Evolutionary conservation across 352 stramenopile genomes (phyloP), one percentile per base, ranked within the genome.

Genomic region (Pythium apleroticum): DNA sequence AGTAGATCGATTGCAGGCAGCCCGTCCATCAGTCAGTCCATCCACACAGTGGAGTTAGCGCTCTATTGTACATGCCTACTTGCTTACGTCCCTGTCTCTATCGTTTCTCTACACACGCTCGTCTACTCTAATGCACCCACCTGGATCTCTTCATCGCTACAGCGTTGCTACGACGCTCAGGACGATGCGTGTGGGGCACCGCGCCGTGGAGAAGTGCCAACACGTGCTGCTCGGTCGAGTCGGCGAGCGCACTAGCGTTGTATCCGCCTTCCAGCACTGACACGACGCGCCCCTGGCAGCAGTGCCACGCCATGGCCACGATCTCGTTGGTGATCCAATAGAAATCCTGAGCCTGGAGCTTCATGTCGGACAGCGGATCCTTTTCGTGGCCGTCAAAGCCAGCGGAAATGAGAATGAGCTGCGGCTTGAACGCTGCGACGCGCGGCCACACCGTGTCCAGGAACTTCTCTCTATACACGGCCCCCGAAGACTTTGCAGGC

Each of bases 301-400:
- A 57, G 22, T 72, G 63, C 31, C 76, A 61, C 17, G 91, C 58
- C 30, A 69, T 66, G 30, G 59, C 35, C 20, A 76, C 84, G 74
- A 94, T 84, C n/a, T 67, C 59, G 28, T 69, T 68, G 11, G 65
- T 69, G 46, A 64, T 66, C 53, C 63, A 65, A n/a, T 76, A 76
- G 52, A 79, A 88, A 25, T 80, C 77, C 11, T 52, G 22, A 11
- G 82, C 75, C 14, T 85, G 81, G 3, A 97, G 69, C 31, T 74
- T 37, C 65, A 88, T 90, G 48, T 90, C 80, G 28, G 88, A 87
- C 24, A 98, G 68, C 12, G 90, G 90, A 71, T 98, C 93, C 66
- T 95, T 96, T 52, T 85, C 72, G 52, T 98, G 94, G 7, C 90
- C 95, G 78, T 98, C 96, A 74, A 99, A 99, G 17, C 96, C 96